A percentile compares a stretch with the other conserved stretches of the same genome.
Conservation (phyloP, 148 eudicot genomes). For the Rhododendron williamsianum region DNA sequence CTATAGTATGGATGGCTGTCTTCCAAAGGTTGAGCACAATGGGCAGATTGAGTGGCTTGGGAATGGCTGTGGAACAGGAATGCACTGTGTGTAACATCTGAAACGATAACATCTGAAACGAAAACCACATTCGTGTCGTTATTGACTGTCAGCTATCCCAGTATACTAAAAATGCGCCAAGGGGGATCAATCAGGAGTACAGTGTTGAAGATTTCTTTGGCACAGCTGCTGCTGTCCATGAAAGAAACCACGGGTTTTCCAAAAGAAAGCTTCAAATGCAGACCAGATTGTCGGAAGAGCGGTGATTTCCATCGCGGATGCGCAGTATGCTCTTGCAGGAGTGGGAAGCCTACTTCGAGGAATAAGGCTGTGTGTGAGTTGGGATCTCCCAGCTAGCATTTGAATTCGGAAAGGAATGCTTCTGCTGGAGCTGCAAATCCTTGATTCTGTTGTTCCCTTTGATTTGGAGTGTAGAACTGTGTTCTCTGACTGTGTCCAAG, state of each 20-base stretch:
- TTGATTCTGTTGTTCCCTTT: neutral
- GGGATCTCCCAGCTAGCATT: neutral
- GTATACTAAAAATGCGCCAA: too few species aligned
- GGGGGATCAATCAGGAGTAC: neutral
- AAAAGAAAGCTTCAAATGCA: neutral
- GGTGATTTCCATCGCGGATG: neutral
- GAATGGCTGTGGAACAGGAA: neutral
- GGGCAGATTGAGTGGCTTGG: neutral
- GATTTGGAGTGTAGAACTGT: neutral
- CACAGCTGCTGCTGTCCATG: neutral
- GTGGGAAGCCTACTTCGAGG: neutral
- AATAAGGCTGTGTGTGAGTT: neutral
- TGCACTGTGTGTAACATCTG: neutral
- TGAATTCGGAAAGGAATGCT: neutral
- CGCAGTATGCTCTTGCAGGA: neutral
- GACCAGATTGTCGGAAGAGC: neutral
- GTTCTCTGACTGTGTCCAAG: neutral
- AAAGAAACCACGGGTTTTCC: neutral
- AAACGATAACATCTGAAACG: neutral
- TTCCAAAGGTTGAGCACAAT: neutral
- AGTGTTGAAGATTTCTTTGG: neutral
- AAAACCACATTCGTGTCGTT: neutral
- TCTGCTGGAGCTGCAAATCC: neutral
- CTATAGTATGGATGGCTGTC: neutral
- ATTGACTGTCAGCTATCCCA: too few species aligned